phyloP scores from a whole-genome alignment of 768 basidiomycete species.

The Leccinum variicolor region DNA sequence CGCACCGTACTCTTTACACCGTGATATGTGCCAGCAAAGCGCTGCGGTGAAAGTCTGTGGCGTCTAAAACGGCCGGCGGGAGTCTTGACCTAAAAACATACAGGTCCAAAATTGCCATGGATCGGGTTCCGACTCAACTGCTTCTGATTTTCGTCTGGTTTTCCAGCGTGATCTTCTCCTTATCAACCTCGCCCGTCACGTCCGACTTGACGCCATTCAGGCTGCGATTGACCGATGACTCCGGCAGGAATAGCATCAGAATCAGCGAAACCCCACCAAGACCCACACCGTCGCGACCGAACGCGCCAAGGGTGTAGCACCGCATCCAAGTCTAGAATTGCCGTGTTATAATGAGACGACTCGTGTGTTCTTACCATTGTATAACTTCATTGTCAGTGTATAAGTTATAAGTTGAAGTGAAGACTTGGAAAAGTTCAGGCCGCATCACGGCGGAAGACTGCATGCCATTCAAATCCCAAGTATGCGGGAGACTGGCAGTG shows the following conservation, averaged over 20 bases:
- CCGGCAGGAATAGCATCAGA: constrained; percentile 48
- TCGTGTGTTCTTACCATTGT: no score
- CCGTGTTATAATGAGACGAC: no score
- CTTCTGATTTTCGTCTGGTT: no score
- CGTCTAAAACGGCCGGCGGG: no score
- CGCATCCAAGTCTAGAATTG: constrained; percentile 14
- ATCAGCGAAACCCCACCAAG: constrained; percentile 37
- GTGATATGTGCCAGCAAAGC: no score
- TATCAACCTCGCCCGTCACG: constrained; percentile 17
- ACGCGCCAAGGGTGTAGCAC: constrained; percentile 58
- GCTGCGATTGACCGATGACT: constrained; percentile 45
- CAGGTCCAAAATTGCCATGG: not conserved
- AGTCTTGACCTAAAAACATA: no score
- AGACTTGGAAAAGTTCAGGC: no score
- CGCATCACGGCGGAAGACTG: constrained; percentile 7
- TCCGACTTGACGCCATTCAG: constrained; percentile 25
- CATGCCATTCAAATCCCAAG: not conserved
- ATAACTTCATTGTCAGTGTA: no score
- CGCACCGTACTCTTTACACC: not conserved
- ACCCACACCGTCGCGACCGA: constrained; percentile 66
- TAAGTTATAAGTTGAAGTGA: no score
- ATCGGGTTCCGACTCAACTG: not conserved
- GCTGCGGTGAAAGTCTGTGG: no score
- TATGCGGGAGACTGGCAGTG: not conserved
- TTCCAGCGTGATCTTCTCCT: not conserved